Base-by-base conservation (phyloP, 352 stramenopile species). In the Phytophthora aleatoria region DNA sequence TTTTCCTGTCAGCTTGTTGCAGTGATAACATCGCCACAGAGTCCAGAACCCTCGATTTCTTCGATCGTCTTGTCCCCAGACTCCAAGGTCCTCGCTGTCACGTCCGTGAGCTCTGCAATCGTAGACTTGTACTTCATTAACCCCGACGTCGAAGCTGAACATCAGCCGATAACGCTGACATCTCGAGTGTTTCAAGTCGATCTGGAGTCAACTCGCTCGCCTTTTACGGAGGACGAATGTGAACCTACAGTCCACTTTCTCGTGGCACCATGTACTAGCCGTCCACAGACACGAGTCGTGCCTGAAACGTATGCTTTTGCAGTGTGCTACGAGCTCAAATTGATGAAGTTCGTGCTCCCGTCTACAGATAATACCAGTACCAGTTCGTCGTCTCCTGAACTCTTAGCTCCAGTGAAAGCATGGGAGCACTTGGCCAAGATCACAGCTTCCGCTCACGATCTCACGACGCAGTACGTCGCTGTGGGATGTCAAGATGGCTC, bases 401-500 rank as follows among this genome's bases (percentile, higher is more conserved):
- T 45, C 6, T 13, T 74, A 33, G 42, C 54, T 33, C 52, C 43
- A 24, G 15, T 15, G 7, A 69, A 73, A 31, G 44, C 35, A n/a
- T 81, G 81, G 76, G 45, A 61, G 7, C 73, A 89, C 41, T 57
- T 90, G 15, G 59, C 57, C 10, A 43, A 28, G 4, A 82, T 91
- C 35, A 76, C 73, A 8, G 45, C 65, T 5, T 81, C 76, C 5
- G 42, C 44, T 2, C 50, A 79, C 16, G 78, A 89, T 43, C 35
- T 69, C 3, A 83, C 77, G 31, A 83, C 80, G 10, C 73, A 86
- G 45, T 86, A 79, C 33, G 27, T 91, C 7, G 67, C 57, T 1
- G 54, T 87, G 0, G 79, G 77, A 0, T 75, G 87, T n/a, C 63
- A 64, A 3, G 71, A 87, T 39, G 81, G 84, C 20, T 61, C 74